phyloP scores from a whole-genome alignment of 2,329 filamentous ascomycete genomes.

The Hymenotorrendiella dingleyae region DNA sequence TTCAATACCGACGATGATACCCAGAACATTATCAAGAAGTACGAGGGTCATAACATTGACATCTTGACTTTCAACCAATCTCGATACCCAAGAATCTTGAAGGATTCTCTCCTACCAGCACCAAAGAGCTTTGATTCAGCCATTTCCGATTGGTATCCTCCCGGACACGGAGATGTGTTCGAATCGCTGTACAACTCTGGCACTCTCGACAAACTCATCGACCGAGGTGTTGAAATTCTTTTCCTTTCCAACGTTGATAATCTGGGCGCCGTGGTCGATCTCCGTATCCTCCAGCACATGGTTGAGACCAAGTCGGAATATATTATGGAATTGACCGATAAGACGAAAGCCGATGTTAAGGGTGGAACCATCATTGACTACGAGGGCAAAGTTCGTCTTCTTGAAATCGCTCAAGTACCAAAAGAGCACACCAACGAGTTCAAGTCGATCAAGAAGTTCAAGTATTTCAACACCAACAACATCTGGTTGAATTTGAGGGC shows the following conservation, averaged over 20 bases:
- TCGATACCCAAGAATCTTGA: slow-evolving; percentile 93
- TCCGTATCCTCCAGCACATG: slow-evolving; percentile 99
- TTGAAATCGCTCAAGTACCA: slow-evolving; percentile 98
- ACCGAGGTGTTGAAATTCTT: slow-evolving; percentile 92
- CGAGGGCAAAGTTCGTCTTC: slow-evolving; percentile 90
- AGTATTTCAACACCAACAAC: slow-evolving; percentile 99
- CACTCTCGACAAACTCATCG: slow-evolving; percentile 91
- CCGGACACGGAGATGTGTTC: slow-evolving; percentile 98
- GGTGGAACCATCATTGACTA: slow-evolving; percentile 99
- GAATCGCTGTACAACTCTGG: slow-evolving; percentile 99
- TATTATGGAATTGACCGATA: slow-evolving; percentile 99
- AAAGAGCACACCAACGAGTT: slow-evolving; percentile 99
- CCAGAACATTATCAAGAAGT: slow-evolving; percentile 99
- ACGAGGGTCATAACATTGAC: slow-evolving; percentile 99
- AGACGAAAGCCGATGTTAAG: slow-evolving; percentile 99
- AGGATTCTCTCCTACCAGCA: slow-evolving; percentile 94
- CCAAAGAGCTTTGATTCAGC: slow-evolving; percentile 83
- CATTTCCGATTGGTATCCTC: slow-evolving; percentile 97
- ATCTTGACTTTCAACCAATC: slow-evolving; percentile 99
- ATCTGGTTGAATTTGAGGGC: slow-evolving; percentile 99
- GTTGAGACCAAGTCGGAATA: slow-evolving; percentile 95
- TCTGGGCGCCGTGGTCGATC: slow-evolving; percentile 92
- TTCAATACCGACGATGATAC: slow-evolving; percentile 99
- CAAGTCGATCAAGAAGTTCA: slow-evolving; percentile 99
- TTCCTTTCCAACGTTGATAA: slow-evolving; percentile 99